Base-by-base conservation (phyloP, 164 flowering plant species). In the Houttuynia cordata region DNA sequence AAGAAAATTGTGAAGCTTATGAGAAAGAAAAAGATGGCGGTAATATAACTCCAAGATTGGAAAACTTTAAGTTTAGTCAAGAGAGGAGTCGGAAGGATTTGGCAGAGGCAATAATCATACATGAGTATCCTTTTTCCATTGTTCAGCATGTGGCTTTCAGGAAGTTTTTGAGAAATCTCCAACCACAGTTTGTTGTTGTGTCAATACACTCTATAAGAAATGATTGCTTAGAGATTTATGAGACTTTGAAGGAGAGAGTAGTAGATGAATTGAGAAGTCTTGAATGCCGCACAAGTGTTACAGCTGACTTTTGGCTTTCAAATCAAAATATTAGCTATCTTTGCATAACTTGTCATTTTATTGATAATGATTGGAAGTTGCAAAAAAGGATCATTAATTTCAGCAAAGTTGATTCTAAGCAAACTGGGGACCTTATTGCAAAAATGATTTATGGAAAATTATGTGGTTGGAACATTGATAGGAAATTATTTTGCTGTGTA, bases 31-130 rank as follows among this genome's bases (percentile, higher is more conserved):
- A 10, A 17, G 24, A 56, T 1, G 34, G n/a, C 34, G 13, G 10
- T 15, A 37, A 56, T 56, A 37, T 10, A 24, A 25, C 7, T 30
- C 10, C 34, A 8, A 25, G 34, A 9, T 8, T 24, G 1, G 58
- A 24, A 24, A 5, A 3, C 58, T 56, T 25, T 24, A 56, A 53
- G 34, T 62, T 62, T 41, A 24, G 40, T 20, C 58, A 53, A 39
- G 58, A 42, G 22, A 15, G 58, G 12, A 62, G 65, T 54, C 65
- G 59, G 4, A 25, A 15, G 25, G 65, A 62, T 20, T 58, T 62
- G 40, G 65, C 65, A 53, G 10, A 39, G 10, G 54, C 54, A 51
- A 54, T 62, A 7, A 53, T 54, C 14, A 15, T 62, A 8, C 65
- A 62, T 53, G 59, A 54, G 47, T 53, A 53, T 19, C 65, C 65